Conservation (phyloP, 768 basidiomycete genomes). For the Mycena rosella region DNA sequence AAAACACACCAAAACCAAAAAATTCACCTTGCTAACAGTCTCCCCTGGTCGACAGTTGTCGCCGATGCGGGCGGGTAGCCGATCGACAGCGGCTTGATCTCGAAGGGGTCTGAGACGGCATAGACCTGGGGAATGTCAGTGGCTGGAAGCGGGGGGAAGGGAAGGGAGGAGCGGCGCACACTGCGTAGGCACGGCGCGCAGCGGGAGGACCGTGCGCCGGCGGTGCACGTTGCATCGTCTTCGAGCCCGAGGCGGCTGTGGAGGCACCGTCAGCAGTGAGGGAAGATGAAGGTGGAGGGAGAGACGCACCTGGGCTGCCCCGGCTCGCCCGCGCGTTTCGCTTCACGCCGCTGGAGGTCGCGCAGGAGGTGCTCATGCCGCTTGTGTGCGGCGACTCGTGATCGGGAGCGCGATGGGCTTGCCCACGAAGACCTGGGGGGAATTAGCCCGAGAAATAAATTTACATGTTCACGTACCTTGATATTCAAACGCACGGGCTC, state of each 20-base stretch:
- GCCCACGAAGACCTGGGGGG: no score
- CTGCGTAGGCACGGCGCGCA: constrained; percentile 79
- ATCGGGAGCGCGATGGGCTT: constrained; percentile 86
- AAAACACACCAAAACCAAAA: no score
- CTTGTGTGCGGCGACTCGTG: constrained; percentile 86
- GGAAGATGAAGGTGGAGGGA: background rate
- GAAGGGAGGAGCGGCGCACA: background rate
- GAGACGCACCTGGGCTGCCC: constrained; percentile 59
- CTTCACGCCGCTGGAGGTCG: constrained; percentile 82
- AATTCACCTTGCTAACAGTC: constrained; percentile 30
- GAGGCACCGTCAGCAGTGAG: background rate
- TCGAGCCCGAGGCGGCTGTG: constrained; percentile 70
- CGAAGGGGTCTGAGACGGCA: constrained; percentile 29
- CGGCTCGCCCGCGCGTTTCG: constrained; percentile 64
- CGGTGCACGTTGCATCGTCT: constrained; percentile 78
- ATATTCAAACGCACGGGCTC: no score
- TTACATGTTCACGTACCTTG: no score
- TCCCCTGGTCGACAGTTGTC: constrained; percentile 19
- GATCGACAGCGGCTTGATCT: constrained; percentile 25
- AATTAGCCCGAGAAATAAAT: no score
- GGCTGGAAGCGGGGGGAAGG: no score
- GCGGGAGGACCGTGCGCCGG: constrained; percentile 83
- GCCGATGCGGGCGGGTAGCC: constrained; percentile 30
- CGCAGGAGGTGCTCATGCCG: constrained; percentile 84
- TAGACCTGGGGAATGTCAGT: constrained; percentile 22